phyloP scores from a whole-genome alignment of 164 flowering plant species.

The Stephania cephalantha region DNA sequence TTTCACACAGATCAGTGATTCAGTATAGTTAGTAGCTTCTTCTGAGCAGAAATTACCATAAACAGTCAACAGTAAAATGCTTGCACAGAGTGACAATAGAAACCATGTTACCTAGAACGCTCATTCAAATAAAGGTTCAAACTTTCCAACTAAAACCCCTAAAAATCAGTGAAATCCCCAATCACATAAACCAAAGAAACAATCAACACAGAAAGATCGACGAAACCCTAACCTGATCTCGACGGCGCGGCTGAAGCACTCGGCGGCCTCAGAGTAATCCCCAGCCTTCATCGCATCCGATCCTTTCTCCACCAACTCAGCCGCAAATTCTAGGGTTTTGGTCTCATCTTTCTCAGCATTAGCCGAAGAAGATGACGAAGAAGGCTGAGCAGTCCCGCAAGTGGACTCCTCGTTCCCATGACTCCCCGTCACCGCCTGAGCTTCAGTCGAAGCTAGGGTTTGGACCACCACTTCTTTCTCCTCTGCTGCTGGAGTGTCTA shows the following conservation, averaged over 20 bases:
- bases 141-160: neutral
- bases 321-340: slow-evolving; percentile 54
- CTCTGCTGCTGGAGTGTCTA: neutral
- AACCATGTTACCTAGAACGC: neutral
- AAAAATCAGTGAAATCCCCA: too few species aligned
- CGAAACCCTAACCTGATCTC: slow-evolving; percentile 66
- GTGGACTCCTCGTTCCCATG: slow-evolving; percentile 36
- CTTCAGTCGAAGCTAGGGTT: slow-evolving; percentile 24
- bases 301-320: slow-evolving; percentile 64
- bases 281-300: slow-evolving; percentile 40
- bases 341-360: slow-evolving; percentile 21
- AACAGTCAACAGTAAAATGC: neutral
- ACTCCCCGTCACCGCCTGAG: slow-evolving; percentile 20
- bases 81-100: neutral
- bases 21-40: neutral
- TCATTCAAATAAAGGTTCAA: neutral
- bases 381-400: slow-evolving; percentile 7
- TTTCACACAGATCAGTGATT: neutral
- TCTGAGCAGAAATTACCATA: neutral
- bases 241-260: slow-evolving; percentile 86
- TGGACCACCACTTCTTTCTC: neutral
- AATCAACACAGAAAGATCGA: neutral
- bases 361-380: slow-evolving; percentile 13
- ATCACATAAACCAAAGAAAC: neutral
- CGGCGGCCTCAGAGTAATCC: slow-evolving; percentile 62